Conservation (phyloP, 2,329 filamentous ascomycete species). For the Fusarium piperis region DNA sequence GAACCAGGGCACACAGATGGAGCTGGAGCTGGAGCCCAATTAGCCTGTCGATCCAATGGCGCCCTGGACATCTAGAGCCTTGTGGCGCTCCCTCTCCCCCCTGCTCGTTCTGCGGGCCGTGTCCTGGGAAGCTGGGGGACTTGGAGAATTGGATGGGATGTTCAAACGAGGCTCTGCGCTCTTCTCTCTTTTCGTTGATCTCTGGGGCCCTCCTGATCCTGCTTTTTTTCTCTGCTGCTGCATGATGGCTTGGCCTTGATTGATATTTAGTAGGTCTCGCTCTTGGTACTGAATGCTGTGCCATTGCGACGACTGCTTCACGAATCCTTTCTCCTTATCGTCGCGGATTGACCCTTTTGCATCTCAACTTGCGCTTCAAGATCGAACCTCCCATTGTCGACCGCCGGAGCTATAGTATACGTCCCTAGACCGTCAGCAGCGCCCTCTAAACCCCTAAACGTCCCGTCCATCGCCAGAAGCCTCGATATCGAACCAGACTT, state of each 20-base stretch:
- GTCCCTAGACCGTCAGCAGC: background rate
- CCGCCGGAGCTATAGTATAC: background rate
- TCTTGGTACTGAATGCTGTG: background rate
- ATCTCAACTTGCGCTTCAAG: background rate
- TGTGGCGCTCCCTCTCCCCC: constrained; percentile 12
- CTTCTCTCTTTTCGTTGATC: background rate
- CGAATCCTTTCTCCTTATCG: background rate
- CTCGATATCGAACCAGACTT: constrained; percentile 4
- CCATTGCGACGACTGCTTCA: background rate
- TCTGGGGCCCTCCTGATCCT: background rate
- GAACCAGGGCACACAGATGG: background rate
- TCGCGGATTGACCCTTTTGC: background rate
- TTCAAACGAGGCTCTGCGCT: constrained; percentile 30
- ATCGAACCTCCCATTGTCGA: background rate
- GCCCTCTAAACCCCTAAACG: background rate
- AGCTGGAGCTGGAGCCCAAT: constrained; percentile 14
- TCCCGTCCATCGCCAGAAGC: background rate
- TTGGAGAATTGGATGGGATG: background rate
- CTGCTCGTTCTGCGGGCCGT: constrained; percentile 5
- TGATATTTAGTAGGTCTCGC: background rate
- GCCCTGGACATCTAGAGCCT: constrained; percentile 24
- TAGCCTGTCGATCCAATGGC: constrained; percentile 26
- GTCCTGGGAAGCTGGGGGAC: constrained; percentile 1
- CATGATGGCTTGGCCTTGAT: constrained; percentile 23
- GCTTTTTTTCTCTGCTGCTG: background rate